Percentiles rank a stretch among this genome's conserved stretches.
Evolutionary conservation across 345 rosid genomes (phyloP).

Genomic region (Gossypium thurberi): DNA sequence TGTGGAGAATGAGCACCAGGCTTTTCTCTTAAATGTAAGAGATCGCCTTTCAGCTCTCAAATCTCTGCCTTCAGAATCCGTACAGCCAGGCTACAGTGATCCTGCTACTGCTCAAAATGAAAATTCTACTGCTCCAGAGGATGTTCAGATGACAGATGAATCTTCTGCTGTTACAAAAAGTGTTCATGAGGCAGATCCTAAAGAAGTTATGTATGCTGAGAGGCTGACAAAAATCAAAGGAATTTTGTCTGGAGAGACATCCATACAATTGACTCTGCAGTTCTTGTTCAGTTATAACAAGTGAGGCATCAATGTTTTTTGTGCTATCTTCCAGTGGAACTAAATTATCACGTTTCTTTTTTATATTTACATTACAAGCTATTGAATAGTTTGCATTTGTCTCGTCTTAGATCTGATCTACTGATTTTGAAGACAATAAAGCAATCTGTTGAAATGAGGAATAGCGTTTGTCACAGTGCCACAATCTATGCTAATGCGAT

Average conservation of each 20-base stretch:
- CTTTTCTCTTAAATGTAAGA: constrained; percentile 88
- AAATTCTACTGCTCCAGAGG: constrained; percentile 44
- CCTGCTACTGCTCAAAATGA: constrained; percentile 48
- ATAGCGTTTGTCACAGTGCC: constrained; percentile 98
- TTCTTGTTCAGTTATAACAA: constrained; percentile 91
- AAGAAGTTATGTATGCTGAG: constrained; percentile 63
- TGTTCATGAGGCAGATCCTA: constrained; percentile 51
- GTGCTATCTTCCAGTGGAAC: background rate
- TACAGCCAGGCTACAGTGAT: constrained; percentile 37
- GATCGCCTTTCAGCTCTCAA: constrained; percentile 72
- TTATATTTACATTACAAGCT: background rate
- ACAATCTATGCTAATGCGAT: constrained; percentile 97
- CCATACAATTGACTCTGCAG: constrained; percentile 86
- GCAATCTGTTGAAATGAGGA: constrained; percentile 98
- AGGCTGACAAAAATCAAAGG: constrained; percentile 79
- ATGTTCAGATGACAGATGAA: constrained; percentile 81
- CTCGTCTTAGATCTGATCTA: constrained; percentile 72
- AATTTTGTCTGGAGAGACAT: constrained; percentile 92
- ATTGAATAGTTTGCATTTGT: background rate
- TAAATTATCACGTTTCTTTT: background rate
- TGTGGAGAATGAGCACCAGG: constrained; percentile 97
- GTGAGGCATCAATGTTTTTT: constrained; percentile 33
- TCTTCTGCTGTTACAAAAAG: constrained; percentile 34
- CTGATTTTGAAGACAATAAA: constrained; percentile 89
- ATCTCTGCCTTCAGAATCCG: constrained; percentile 44